Base-by-base conservation (phyloP, 129 eudicot species). In the sunflower (Helianthus annuus) region DNA sequence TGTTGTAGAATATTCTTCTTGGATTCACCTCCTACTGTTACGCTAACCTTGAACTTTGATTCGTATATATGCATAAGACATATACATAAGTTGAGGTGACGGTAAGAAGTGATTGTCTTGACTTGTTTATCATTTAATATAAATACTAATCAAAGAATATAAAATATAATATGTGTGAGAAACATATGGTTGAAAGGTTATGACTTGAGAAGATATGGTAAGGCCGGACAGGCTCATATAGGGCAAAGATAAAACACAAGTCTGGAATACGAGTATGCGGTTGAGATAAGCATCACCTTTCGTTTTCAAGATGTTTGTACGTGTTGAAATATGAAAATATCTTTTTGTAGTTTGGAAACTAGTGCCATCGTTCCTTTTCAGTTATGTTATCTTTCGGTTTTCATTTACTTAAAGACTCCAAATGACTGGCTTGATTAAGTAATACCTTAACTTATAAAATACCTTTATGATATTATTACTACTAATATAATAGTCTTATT, bases 31-130 rank as follows among this genome's bases (percentile, higher is more conserved):
- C 52, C 29, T 2, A 40, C 54, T 65, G 12, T 12, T 27, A 38
- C 51, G 72, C 10, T 49, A 56, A 8, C 39, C 1, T 70, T 57
- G 66, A 70, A 48, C 24, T 10, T 56, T 70, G 55, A 39, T 70
- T 56, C 75, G 22, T 22, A 40, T 56, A 13, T 54, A 70, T 55
- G 74, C 19, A 53, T 6, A 16, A 14, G 68, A 64, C 68, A 64
- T 11, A 62, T 14, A 36, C 6, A 62, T 39, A 67, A 67, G 22
- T 14, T 22, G 40, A 70, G 32, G 64, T 54, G 73, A 52, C 19
- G 36, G 42, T n/a, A 52, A 29, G 32, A 24, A 45, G 16, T 34
- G 16, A 40, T 38, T 12, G 52, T 19, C 24, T 8, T 40, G 75
- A 39, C 75, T 70, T 40, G 40, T 70, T 40, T 19, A 38, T 38